phyloP scores from a whole-genome alignment of 768 basidiomycete genomes.

The Tephrocybe sp. region DNA sequence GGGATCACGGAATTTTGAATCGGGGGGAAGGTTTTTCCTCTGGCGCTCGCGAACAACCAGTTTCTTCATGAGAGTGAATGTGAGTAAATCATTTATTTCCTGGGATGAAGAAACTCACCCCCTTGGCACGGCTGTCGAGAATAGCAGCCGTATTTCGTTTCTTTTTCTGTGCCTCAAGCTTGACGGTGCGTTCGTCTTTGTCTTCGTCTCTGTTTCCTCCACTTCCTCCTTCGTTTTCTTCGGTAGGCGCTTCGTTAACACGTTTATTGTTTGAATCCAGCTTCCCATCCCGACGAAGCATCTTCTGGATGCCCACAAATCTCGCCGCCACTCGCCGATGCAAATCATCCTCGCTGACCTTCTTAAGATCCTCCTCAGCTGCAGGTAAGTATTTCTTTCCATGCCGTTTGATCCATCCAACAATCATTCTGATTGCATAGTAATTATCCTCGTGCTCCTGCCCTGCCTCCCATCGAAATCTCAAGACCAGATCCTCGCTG shows the following conservation, averaged over 20 bases:
- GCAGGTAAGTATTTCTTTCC: neutral
- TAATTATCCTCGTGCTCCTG: conserved; percentile 7
- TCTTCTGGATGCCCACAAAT: conserved; percentile 5
- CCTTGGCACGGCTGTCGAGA: neutral
- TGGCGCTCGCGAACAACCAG: neutral
- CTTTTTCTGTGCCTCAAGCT: neutral
- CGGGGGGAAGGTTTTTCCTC: neutral
- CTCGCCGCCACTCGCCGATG: neutral
- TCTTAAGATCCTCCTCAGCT: neutral
- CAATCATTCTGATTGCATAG: conserved; percentile 2
- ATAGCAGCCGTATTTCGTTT: neutral
- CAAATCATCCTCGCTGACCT: conserved; percentile 4
- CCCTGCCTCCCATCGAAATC: conserved; percentile 1
- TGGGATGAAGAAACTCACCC: neutral
- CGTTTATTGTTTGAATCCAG: conserved; percentile 1
- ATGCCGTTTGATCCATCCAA: conserved; percentile 5
- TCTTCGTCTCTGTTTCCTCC: neutral
- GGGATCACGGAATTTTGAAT: neutral
- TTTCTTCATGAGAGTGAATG: neutral
- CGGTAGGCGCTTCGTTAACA: neutral
- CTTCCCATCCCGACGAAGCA: neutral
- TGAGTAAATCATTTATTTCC: neutral
- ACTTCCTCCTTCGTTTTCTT: no score
- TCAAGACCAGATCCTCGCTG: neutral
- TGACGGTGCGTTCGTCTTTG: neutral